Base-by-base conservation (phyloP, 805 yeast genomes). In the Hagleromyces aurorensis region DNA sequence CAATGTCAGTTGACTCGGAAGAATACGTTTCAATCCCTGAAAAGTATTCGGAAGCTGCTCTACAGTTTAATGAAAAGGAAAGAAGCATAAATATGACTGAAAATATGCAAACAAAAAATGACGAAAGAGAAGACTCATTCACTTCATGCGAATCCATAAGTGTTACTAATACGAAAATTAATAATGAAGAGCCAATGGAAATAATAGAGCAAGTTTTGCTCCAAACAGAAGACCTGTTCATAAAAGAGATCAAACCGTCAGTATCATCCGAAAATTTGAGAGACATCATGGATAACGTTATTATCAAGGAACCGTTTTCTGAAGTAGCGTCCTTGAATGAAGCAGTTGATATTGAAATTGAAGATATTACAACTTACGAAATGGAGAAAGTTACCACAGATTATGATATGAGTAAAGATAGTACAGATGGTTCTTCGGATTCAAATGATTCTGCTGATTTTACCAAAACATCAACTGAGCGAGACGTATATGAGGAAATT, bases 211-310 rank as follows among this genome's bases (percentile, higher is more conserved):
- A n/a, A n/a, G n/a, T n/a, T n/a, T n/a, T n/a, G n/a, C n/a, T n/a
- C n/a, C 11, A 27, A 14, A 10, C 12, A 20, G 29, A 27, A 19
- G 21, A 22, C 7, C 21, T 27, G 6, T n/a, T 19, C 5, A 9
- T 14, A 13, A 27, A 23, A 27, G 23, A 27, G 15, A 27, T 15
- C 16, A 12, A 17, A 2, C 19, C 21, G 3, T 13, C 8, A 13
- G 3, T 13, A 13, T 27, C 19, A 16, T 12, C 21, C 8, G 14
- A 19, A 5, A n/a, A 19, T 5, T 8, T 14, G 3, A 18, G 21
- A 3, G 16, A 19, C 4, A 10, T 27, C 23, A 27, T 7, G 12
- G 12, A 11, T 13, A 16, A n/a, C 7, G 17, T 27, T 9, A 15
- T 23, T 4, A 19, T 13, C 23, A 19, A 22, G 4, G 10, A 13